Base-by-base conservation (phyloP, 116 monocot species). In the Cymodocea nodosa region DNA sequence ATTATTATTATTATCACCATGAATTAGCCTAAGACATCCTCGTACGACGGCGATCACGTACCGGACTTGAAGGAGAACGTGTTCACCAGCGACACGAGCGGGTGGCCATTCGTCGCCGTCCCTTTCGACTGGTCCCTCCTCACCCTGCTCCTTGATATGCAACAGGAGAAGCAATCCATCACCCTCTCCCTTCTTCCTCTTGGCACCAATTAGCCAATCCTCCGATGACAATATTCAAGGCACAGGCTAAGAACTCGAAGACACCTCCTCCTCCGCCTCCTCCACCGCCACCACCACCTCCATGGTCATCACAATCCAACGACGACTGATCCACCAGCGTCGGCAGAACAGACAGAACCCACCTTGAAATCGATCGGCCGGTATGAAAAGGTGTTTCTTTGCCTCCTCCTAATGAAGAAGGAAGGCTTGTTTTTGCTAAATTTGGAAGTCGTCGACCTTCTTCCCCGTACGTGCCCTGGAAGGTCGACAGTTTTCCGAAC, bases 1-100 rank as follows among this genome's bases (percentile, higher is more conserved):
- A 65, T 49, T 2, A 16, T 4, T 15, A 35, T n/a, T 23, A 14
- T 61, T 3, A 35, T 24, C 24, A 23, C 8, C 30, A n/a, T n/a
- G n/a, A n/a, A n/a, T n/a, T n/a, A 49, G 48, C 57, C 12, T n/a
- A 10, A 68, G 37, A 55, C 34, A 58, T 11, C 23, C 40, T 19
- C 23, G n/a, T n/a, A n/a, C n/a, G 24, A 11, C 23, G 25, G 19
- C 19, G 9, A 14, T 44, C 59, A 7, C 19, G 50, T 73, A 73
- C 73, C 66, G 24, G 73, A 73, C 34, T 56, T 65, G 57, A 73
- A 73, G 15, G 73, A 73, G 34, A 73, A 66, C 30, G 1, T 73
- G 22, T 73, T n/a, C 30, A 73, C 66, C 3, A 73, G 66, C 14
- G 66, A 65, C 12, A 35, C 59, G 10, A 73, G 58, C 35, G 66